phyloP scores from a whole-genome alignment of 768 basidiomycete species.

The Symmetrospora coprosmae region DNA sequence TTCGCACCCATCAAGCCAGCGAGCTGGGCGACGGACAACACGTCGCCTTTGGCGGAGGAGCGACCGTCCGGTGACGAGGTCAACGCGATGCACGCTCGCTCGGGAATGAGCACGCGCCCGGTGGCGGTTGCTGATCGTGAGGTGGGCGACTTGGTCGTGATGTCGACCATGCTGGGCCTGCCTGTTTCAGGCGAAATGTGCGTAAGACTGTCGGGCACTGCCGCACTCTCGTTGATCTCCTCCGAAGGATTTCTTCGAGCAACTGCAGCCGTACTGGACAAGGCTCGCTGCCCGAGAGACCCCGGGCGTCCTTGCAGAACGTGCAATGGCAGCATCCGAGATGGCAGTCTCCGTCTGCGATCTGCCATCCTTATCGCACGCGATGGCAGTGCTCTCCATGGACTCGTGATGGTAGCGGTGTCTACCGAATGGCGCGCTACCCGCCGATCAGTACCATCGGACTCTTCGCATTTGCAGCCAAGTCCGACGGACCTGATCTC shows the following conservation, averaged over 20 bases:
- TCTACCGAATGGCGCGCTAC: no score
- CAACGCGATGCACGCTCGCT: slow-evolving; percentile 44
- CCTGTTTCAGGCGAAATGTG: slow-evolving; percentile 56
- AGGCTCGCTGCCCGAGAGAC: no score
- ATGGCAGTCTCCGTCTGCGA: no score
- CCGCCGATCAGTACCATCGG: slow-evolving; percentile 91
- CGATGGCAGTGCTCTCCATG: no score
- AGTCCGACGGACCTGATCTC: slow-evolving; percentile 28
- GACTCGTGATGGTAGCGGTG: no score
- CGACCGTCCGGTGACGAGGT: slow-evolving; percentile 43
- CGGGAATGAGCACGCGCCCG: slow-evolving; percentile 55
- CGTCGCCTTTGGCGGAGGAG: slow-evolving; percentile 33
- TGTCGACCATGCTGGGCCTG: slow-evolving; percentile 69
- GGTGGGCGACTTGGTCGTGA: slow-evolving; percentile 50
- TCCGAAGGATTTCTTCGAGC: no score
- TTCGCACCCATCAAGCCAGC: slow-evolving; percentile 81
- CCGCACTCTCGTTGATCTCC: no score
- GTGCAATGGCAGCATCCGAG: no score
- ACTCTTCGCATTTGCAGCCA: slow-evolving; percentile 42
- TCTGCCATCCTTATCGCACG: no score
- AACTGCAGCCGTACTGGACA: no score
- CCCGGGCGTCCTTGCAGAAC: no score
- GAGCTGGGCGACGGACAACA: slow-evolving; percentile 45
- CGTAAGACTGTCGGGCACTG: slow-evolving; percentile 41
- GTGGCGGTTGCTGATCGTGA: slow-evolving; percentile 58